Evolutionary conservation across 345 rosid species (phyloP), one percentile per base, ranked within the genome.

Genomic region (Murraya koenigii): DNA sequence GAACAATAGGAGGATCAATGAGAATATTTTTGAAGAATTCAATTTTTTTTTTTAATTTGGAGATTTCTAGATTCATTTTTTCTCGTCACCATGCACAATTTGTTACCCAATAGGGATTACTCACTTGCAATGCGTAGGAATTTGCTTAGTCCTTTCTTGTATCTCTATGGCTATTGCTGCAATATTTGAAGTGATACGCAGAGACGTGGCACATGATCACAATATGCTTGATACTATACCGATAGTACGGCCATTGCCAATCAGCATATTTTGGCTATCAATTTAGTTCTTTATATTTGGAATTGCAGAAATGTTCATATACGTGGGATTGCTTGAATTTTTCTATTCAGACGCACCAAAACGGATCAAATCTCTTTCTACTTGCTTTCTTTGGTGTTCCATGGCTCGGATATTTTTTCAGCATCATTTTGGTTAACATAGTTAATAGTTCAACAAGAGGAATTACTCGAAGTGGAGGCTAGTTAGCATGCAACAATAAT

Each of bases 291-390:
- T 87, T 82, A 83, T 88, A 39, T 88, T 87, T 25, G 95, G 91
- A 9, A 80, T 88, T 23, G 89, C 91, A 0, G 91, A 89, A 78
- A 66, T 87, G 87, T 89, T 91, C 65, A 88, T 90, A 0, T 85
- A 80, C 10, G 88, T 85, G 0, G 90, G 92, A 4, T 79, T 89
- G 52, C 89, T 89, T 8, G 90, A 91, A 63, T 88, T 89, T 47
- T 89, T 91, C 83, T 89, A 89, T 66, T 86, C 92, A 0, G 89
- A 91, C 73, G 88, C 92, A 9, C 94, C 89, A 0, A 79, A 80
- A 61, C 81, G 44, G 23, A 74, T 91, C 1, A 88, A 86, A 30
- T 84, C 91, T 0, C 55, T 85, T 15, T 84, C 91, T 0, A 86
- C 90, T 61, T 85, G 91, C 84, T 88, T 91, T 56, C 77, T 85